Evolutionary conservation across 768 basidiomycete species (phyloP), one percentile per base, ranked within the genome.

Genomic region (Pleurotus giganteus): DNA sequence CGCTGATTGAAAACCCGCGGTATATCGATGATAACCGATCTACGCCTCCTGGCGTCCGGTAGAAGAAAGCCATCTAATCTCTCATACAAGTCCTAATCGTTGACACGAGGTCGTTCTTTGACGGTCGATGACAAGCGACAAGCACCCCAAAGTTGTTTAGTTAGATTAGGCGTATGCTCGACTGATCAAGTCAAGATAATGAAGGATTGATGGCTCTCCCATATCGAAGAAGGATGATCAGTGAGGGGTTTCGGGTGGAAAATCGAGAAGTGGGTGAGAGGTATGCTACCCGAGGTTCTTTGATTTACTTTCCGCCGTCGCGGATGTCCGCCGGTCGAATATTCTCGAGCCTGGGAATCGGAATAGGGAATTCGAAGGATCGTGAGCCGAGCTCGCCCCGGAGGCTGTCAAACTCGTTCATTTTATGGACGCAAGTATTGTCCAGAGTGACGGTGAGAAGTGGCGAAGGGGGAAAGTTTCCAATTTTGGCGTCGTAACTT

Each of bases 171-270:
- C 19, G n/a, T 11, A 17, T 12, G 12, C 8, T 45, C 26, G 21
- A 34, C 32, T 34, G 32, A 34, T 34, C 32, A 34, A 8, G 32
- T 8, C 15, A 34, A 15, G 15, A 23, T 45, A 19, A 8, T 26
- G 19, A 13, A 8, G 19, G 6, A 21, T 17, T 6, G 19, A n/a
- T 7, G 6, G 39, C 15, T 45, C 27, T 5, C 17, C 26, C 23
- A 45, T 17, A 45, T 45, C 17, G 44, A 45, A 45, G 27, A 24
- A 24, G 27, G 44, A 28, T 45, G 44, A 45, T 45, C 44, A 34
- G 32, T 34, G 41, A 43, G 13, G 41, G 41, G 41, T 43, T 43
- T 43, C 41, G 41, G 9, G 41, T 43, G 27, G 44, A 11, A 45
- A 26, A 7, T 45, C 9, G 21, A 24, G 27, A 45, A 45, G 21